Base-by-base conservation (phyloP, 345 rosid genomes). In the Gossypium longicalyx region DNA sequence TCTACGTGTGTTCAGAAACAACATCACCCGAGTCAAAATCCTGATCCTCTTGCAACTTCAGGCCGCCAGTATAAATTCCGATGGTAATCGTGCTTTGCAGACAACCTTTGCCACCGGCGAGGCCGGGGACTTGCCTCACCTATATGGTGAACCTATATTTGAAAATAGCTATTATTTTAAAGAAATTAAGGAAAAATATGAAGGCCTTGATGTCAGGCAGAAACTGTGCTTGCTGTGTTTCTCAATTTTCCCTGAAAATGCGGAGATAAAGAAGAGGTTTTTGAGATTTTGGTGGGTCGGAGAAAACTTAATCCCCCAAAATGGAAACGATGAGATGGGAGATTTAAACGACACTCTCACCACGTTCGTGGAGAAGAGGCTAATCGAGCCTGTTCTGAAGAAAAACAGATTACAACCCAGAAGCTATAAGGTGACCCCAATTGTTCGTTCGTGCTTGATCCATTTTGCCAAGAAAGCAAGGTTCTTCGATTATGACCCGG, bases 201-300 rank as follows among this genome's bases (percentile, higher is more conserved):
- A 27, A 1, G 0, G 12, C 0, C 85, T 88, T 73, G 9, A 13
- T 20, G 9, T 0, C 7, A 8, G 34, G 4, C 3, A 25, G 2
- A 74, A 25, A 80, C 53, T 77, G 47, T 85, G 81, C 71, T 63
- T 89, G 78, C 67, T 84, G 34, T 83, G 77, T 60, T 89, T 86
- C 7, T 77, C 83, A 8, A 77, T 83, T 27, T 89, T 89, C 76
- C 88, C 90, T 0, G 83, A 84, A 73, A 78, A 83, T 27, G 83
- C 81, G 9, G 84, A 77, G 71, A 75, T 87, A 13, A 83, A 81
- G 15, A 86, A 82, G 71, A 84, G 86, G 51, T 57, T 82, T 74
- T 71, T 89, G 62, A 80, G 80, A 70, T 74, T 82, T 48, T 89
- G 88, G 91, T 89, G 89, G 88, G 70, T 85, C 5, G 95, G 87